These are phyloP conservation scores for Crithidia mellificae DNA, from an alignment of 208 protist genomes.

Conservation along the genomic window DNA sequence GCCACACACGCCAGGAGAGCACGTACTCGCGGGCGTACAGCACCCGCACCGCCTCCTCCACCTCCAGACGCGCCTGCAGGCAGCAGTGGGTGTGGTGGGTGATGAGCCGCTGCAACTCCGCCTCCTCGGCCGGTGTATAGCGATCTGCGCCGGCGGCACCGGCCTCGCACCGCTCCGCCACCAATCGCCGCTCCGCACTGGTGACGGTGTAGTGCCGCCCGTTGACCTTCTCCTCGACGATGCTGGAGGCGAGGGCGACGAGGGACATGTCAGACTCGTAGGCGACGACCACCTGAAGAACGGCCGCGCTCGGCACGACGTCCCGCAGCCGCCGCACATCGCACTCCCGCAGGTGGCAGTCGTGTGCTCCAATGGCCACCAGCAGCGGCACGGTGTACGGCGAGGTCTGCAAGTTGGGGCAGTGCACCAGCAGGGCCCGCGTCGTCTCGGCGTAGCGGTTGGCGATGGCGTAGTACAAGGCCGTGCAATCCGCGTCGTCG, in stretches of 20 bases:
- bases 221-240: conserved; percentile 70
- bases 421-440: conserved; percentile 57
- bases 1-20: conserved; percentile 64
- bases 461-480: conserved; percentile 89
- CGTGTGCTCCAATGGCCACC: conserved; percentile 75
- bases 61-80: conserved; percentile 40
- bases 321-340: conserved; percentile 72
- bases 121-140: conserved; percentile 56
- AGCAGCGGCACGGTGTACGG: conserved; percentile 64
- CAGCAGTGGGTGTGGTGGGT: conserved; percentile 55
- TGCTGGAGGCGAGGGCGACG: conserved; percentile 53
- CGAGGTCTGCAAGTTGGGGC: conserved; percentile 56
- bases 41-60: conserved; percentile 43
- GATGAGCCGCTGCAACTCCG: conserved; percentile 31
- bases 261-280: conserved; percentile 45
- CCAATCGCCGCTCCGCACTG: conserved; percentile 22
- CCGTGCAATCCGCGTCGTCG: conserved; percentile 81
- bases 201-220: conserved; percentile 37
- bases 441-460: conserved; percentile 79
- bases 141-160: conserved; percentile 38
- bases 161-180: conserved; percentile 30
- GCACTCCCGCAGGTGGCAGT: conserved; percentile 61
- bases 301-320: conserved; percentile 49
- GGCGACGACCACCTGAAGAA: conserved; percentile 58
- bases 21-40: conserved; percentile 72